These are phyloP conservation scores for Arabidopsis hybrid DNA, from an alignment of 441 rosid species.

Conservation along the genomic window DNA sequence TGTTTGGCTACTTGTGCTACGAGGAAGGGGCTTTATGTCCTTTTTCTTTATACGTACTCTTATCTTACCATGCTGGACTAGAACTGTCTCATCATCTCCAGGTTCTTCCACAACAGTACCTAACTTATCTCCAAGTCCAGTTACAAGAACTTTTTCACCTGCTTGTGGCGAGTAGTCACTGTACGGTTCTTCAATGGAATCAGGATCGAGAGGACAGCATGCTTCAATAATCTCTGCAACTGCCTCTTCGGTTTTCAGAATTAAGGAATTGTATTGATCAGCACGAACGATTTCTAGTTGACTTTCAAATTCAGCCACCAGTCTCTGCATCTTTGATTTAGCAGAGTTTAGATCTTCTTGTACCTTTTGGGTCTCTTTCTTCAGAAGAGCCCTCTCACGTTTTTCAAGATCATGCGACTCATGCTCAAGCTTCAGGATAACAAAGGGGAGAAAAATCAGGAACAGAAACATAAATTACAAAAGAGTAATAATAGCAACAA, in stretches of 20 bases:
- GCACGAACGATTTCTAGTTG: slow-evolving; percentile 52
- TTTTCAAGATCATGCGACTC: slow-evolving; percentile 77
- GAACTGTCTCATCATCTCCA: slow-evolving; percentile 64
- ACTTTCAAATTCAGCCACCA: slow-evolving; percentile 63
- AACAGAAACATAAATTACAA: slow-evolving; percentile 9
- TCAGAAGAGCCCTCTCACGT: slow-evolving; percentile 63
- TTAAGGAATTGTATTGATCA: slow-evolving; percentile 64
- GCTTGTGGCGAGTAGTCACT: slow-evolving; percentile 52
- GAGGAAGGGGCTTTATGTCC: slow-evolving; percentile 56
- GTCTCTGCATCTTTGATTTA: slow-evolving; percentile 57
- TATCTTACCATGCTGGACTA: slow-evolving; percentile 88
- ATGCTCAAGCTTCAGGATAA: slow-evolving; percentile 60
- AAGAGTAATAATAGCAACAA: slow-evolving; percentile 5
- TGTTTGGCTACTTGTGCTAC: slow-evolving; percentile 42
- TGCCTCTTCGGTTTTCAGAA: slow-evolving; percentile 66
- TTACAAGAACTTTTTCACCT: slow-evolving; percentile 83
- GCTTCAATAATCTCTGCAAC: slow-evolving; percentile 72
- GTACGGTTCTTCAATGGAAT: slow-evolving; percentile 45
- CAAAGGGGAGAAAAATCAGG: slow-evolving; percentile 12
- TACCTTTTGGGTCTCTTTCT: slow-evolving; percentile 62
- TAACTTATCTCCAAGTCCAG: slow-evolving; percentile 72
- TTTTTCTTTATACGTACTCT: slow-evolving; percentile 74
- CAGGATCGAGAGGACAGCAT: slow-evolving; percentile 51
- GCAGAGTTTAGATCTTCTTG: slow-evolving; percentile 65
- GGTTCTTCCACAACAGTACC: slow-evolving; percentile 80